Evolutionary conservation across 148 eudicot genomes (phyloP), one percentile per base, ranked within the genome.

Genomic region (Rhododendron ovatum): DNA sequence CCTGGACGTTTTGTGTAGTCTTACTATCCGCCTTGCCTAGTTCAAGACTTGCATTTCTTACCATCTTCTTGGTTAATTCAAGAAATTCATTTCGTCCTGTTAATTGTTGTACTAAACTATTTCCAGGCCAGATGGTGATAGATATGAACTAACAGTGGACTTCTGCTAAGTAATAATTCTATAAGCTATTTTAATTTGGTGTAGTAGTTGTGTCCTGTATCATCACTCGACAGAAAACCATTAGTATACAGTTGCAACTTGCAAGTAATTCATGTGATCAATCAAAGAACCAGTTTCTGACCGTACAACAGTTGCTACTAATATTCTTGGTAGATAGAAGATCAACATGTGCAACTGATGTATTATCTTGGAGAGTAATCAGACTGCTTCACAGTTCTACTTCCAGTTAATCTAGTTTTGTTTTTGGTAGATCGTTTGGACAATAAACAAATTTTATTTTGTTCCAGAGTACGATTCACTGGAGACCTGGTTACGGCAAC

Each of bases 401-500:
- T 47, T 26, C 59, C 55, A 78, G 33, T 50, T 22, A 11, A 28
- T 43, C 41, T 80, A 80, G 82, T 67, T 80, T 51, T 26, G 39
- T 3, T 17, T 81, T 53, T 17, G 37, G 59, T 18, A 33, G 67
- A 81, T 81, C 9, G 5, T 35, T 18, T 53, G 39, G 59, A 81
- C 41, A 51, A 20, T 81, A 33, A 80, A 37, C 8, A 5, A 12
- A 57, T 71, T 81, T 47, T 76, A 63, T 84, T 83, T 51, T 83
- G 48, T 79, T 33, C 81, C 92, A 97, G 99, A 92, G 87, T 94
- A 73, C 87, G 89, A 69, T 91, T 97, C 74, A 88, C 69, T 35
- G 98, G 91, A 81, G 96, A 95, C 86, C 85, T 95, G 85, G 95
- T 97, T 83, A 93, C 91, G 39, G 95, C 96, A 17, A 84, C 83